Evolutionary conservation across 1,284 basidiomycete genomes (phyloP).

Genomic region (Microbotryum violaceum): DNA sequence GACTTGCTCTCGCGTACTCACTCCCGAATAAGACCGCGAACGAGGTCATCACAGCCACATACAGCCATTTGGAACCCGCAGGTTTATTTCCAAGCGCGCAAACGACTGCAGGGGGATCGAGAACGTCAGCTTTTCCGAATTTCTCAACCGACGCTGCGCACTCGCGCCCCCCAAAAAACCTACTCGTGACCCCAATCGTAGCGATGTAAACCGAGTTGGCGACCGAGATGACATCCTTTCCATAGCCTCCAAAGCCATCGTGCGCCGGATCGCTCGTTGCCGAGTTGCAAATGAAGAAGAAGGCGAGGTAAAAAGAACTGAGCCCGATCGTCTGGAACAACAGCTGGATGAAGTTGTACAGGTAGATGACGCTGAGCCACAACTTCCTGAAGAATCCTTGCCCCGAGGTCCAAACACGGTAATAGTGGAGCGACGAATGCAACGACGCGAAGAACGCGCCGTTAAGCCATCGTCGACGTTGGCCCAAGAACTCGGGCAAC

Average conservation of each 20-base stretch:
- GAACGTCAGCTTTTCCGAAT: conserved; percentile 18
- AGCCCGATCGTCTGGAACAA: conserved; percentile 52
- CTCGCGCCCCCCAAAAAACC: neutral
- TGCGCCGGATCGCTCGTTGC: conserved; percentile 21
- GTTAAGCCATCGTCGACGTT: conserved; percentile 64
- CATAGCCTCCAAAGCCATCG: conserved; percentile 34
- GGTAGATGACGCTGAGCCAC: conserved; percentile 57
- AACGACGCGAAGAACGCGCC: conserved; percentile 78
- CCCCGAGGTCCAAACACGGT: conserved; percentile 80
- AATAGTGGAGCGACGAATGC: conserved; percentile 76
- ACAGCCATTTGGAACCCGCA: conserved; percentile 78
- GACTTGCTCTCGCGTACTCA: conserved; percentile 56
- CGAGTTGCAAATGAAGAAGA: conserved; percentile 32
- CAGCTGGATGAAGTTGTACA: conserved; percentile 54
- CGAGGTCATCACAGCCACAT: conserved; percentile 51
- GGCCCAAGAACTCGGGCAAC: conserved; percentile 33
- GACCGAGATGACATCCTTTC: conserved; percentile 20
- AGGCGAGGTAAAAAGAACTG: conserved; percentile 27
- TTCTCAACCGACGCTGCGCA: neutral
- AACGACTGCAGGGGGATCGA: conserved; percentile 62
- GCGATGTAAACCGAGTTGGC: conserved; percentile 26
- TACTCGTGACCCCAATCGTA: conserved; percentile 27
- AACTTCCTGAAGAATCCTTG: conserved; percentile 79
- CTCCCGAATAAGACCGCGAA: conserved; percentile 46
- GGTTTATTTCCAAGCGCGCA: conserved; percentile 81